Conservation (phyloP, 768 basidiomycete genomes). For the Coprinellus aureogranulatus region DNA sequence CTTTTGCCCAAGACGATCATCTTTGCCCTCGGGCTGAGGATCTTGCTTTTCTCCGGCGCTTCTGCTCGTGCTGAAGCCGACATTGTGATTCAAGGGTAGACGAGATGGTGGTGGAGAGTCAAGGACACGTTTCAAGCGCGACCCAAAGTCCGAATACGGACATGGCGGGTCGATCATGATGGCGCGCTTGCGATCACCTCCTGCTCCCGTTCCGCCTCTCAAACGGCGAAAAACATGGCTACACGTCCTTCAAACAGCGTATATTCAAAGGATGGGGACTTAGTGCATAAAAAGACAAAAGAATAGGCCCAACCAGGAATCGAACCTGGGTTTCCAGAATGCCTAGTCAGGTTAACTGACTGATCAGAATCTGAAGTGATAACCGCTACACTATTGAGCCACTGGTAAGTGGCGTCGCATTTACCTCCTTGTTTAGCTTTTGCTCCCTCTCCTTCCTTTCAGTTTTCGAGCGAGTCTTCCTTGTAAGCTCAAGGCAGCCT, state of each 20-base stretch:
- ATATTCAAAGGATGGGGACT: too few relatives aligned
- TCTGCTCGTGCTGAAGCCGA: constrained; percentile 68
- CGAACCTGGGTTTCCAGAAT: too few relatives aligned
- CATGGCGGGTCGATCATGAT: not conserved
- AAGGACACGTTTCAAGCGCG: not conserved
- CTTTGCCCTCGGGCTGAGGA: constrained; percentile 65
- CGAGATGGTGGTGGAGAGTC: too few relatives aligned
- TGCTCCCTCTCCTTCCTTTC: too few relatives aligned
- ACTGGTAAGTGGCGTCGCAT: too few relatives aligned
- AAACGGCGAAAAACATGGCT: too few relatives aligned
- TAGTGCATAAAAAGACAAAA: too few relatives aligned
- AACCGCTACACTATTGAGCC: constrained; percentile 13
- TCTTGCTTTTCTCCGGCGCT: constrained; percentile 74
- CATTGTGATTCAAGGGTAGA: constrained; percentile 2
- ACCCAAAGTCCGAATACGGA: not conserved
- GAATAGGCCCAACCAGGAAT: too few relatives aligned
- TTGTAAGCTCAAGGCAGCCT: too few relatives aligned
- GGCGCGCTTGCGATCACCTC: not conserved
- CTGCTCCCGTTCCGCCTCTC: not conserved
- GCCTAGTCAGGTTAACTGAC: not conserved
- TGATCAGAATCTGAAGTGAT: constrained; percentile 10
- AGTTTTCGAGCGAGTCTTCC: too few relatives aligned
- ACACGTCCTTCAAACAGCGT: too few relatives aligned
- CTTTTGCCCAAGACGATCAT: constrained; percentile 78
- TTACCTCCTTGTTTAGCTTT: too few relatives aligned